Evolutionary conservation across 176 grass and related monocot species (phyloP), one percentile per base, ranked within the genome.

Genomic region (Oryza brachyantha): DNA sequence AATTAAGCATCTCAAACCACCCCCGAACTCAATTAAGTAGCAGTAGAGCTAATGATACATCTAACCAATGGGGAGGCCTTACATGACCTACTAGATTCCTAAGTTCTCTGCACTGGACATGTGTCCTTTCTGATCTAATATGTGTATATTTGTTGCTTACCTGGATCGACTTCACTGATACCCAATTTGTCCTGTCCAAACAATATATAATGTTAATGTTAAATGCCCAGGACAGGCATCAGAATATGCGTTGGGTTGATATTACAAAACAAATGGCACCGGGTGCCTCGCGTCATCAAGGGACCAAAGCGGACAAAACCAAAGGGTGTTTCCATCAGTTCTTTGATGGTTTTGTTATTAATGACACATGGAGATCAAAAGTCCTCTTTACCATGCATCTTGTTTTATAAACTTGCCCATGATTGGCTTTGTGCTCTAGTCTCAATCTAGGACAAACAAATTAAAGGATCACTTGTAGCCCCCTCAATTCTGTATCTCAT

Each of bases 71-170:
- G 63, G 39, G 81, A 63, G 64, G 43, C 78, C 80, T 74, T 24
- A 62, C 62, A 75, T 61, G 50, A 62, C 69, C 81, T 61, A 63
- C 34, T 25, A 76, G 70, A 88, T 88, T 84, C 81, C 81, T 70
- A 68, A 88, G 21, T 40, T 84, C 52, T 79, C 38, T 63, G 43
- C 76, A 64, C 2, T 22, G 8, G 86, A 75, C 86, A 79, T 69
- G 81, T 88, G 86, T 84, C 86, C 81, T 61, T 24, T 28, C 36
- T 45, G 31, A n/a, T 73, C 42, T 65, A 32, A 16, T n/a, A n/a
- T n/a, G 42, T 50, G 10, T 21, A 48, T 48, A 46, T 4, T 32
- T 4, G 14, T 4, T 13, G 13, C 60, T 61, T 81, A 24, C 64
- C 72, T 81, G 80, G n/a, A n/a, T n/a, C n/a, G 61, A 42, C 68